These are phyloP conservation scores for Populus alba DNA, from an alignment of 345 rosid genomes.

Conservation along the genomic window DNA sequence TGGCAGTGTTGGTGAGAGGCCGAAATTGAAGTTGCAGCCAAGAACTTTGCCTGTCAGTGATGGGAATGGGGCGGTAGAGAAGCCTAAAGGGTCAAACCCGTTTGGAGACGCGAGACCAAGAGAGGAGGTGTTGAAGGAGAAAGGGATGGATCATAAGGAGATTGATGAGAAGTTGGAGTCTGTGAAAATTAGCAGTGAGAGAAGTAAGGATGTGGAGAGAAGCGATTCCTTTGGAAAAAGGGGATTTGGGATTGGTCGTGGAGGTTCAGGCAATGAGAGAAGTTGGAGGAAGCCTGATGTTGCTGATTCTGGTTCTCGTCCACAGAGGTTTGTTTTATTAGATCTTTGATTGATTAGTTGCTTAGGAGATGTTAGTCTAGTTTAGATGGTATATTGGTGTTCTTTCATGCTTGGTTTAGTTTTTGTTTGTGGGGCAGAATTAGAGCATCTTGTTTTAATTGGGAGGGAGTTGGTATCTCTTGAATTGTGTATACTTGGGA, in stretches of 20 bases:
- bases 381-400: not conserved
- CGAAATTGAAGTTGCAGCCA: conserved; percentile 78
- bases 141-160: conserved; percentile 89
- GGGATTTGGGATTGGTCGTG: conserved; percentile 47
- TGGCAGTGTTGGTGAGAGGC: conserved; percentile 40
- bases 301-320: conserved; percentile 14
- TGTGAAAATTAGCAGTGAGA: conserved; percentile 38
- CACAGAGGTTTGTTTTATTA: conserved; percentile 28
- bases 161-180: conserved; percentile 82
- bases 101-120: conserved; percentile 95
- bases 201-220: conserved; percentile 38
- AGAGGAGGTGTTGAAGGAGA: conserved; percentile 90
- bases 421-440: not conserved
- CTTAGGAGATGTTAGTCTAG: not conserved
- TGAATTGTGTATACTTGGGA: not conserved
- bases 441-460: not conserved
- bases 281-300: conserved; percentile 61
- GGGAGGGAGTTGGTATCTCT: not conserved
- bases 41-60: conserved; percentile 48
- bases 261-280: conserved; percentile 16
- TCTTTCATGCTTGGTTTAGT: not conserved
- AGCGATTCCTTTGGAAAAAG: conserved; percentile 38
- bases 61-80: conserved; percentile 33
- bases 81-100: conserved; percentile 63
- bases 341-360: not conserved